phyloP scores from a whole-genome alignment of 805 yeast genomes.

The Candida namnaoensis region DNA sequence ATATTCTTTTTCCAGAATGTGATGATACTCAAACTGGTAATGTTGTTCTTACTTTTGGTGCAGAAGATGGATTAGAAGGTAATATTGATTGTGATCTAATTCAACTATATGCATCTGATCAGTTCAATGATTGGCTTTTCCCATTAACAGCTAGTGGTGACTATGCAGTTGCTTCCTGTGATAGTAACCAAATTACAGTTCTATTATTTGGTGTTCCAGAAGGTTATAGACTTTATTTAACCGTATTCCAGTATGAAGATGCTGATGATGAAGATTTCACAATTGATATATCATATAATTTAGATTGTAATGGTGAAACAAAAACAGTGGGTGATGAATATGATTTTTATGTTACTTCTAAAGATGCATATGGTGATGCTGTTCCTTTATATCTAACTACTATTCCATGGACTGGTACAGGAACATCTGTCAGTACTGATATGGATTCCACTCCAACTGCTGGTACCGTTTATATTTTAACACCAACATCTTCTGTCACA shows the following conservation, averaged over 20 bases:
- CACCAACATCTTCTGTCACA: constrained; percentile 5
- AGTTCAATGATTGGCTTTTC: constrained; percentile 25
- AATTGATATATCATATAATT: constrained; percentile 6
- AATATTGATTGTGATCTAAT: constrained; percentile 12
- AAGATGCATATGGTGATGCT: constrained; percentile 13
- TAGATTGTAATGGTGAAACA: constrained; percentile 6
- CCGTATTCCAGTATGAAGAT: constrained; percentile 20
- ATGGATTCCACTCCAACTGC: constrained; percentile 8
- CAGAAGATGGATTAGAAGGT: constrained; percentile 9
- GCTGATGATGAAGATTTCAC: constrained; percentile 1
- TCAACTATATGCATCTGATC: constrained; percentile 14
- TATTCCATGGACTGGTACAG: constrained; percentile 9
- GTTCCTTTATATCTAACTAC: constrained; percentile 6
- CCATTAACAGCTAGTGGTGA: constrained; percentile 12
- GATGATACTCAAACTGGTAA: constrained; percentile 18
- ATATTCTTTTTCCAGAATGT: constrained; percentile 25
- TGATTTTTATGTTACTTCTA: constrained; percentile 3
- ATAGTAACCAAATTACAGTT: constrained; percentile 13
- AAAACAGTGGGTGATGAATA: background rate
- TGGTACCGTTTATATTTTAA: constrained; percentile 10
- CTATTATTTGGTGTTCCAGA: constrained; percentile 13
- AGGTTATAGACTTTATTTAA: constrained; percentile 19
- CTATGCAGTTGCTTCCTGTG: constrained; percentile 15
- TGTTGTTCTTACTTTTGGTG: constrained; percentile 13
- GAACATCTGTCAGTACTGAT: constrained; percentile 9